Conservation (phyloP, 768 basidiomycete species). For the Cyclocybe cylindracea region DNA sequence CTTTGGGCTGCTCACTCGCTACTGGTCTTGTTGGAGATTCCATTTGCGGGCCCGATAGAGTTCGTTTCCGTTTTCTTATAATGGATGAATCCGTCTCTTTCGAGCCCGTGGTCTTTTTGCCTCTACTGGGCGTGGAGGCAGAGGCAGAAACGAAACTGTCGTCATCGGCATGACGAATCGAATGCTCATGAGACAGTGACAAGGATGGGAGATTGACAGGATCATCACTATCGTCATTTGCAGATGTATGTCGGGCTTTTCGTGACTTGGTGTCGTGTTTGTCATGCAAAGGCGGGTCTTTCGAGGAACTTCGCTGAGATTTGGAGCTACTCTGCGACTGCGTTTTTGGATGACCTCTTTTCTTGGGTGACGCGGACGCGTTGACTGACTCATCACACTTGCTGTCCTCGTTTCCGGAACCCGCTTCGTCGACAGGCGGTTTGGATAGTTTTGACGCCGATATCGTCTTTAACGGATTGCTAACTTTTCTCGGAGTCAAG, state of each 20-base stretch:
- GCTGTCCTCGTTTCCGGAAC: too few relatives aligned
- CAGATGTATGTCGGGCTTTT: background rate
- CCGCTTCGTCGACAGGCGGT: too few relatives aligned
- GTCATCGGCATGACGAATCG: background rate
- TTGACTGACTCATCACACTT: too few relatives aligned
- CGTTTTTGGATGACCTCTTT: too few relatives aligned
- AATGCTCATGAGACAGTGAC: background rate
- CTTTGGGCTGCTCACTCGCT: background rate
- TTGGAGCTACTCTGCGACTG: too few relatives aligned
- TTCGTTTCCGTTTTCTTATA: conserved; percentile 11
- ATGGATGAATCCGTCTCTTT: background rate
- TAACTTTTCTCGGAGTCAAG: conserved; percentile 7
- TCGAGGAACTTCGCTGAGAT: background rate
- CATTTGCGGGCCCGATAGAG: background rate
- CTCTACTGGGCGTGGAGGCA: too few relatives aligned
- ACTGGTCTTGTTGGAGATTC: background rate
- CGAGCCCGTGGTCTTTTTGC: background rate
- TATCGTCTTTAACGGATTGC: background rate
- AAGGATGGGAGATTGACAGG: background rate
- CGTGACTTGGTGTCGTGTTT: background rate
- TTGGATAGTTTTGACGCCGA: too few relatives aligned
- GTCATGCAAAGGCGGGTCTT: too few relatives aligned
- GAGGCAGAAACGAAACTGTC: background rate
- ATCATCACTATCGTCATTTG: conserved; percentile 24
- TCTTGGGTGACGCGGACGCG: too few relatives aligned